Base-by-base conservation (phyloP, 2,329 filamentous ascomycete species). In the Pseudocercospora pini-densiflorae region DNA sequence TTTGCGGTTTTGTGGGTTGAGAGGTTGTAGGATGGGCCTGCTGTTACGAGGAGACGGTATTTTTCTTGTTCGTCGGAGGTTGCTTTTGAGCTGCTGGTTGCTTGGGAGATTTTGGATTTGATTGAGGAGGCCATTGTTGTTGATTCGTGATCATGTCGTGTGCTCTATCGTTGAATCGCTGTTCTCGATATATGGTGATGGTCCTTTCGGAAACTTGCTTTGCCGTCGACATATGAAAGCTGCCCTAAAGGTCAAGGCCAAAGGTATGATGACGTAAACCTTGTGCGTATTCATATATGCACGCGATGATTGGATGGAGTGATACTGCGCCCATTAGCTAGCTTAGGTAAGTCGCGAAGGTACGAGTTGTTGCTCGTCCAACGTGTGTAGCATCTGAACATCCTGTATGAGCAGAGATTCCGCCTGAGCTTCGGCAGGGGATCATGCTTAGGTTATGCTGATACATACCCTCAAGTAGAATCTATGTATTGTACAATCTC, bases 41-140 rank as follows among this genome's bases (percentile, higher is more conserved):
- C 92, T 0, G 92, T 95, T 62, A 97, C 89, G 69, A 88, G 87
- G 65, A 98, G 85, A 51, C 91, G 86, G 78, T 95, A 97, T 71
- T 92, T 90, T 21, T 75, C 72, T 73, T 76, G 77, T 78, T 82
- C 77, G 76, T 78, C 45, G 68, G 70, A 47, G 72, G 74, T 77
- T 29, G 66, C 64, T 24, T 66, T 58, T 36, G 58, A 57, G 53
- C 62, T 59, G 53, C 68, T 65, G 62, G 65, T 71, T 27, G 62
- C 49, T 43, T 70, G 69, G 29, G 70, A 64, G 54, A 66, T 61
- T 45, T 66, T 66, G 4, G 64, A 66, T 62, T 69, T 74, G 43
- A 75, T 58, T 16, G 63, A 54, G 54, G 72, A 74, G 27, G 72
- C 66, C 73, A 75, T 75, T 27, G 14, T 8, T 31, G 14, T 55